Percentiles rank a stretch among this genome's conserved stretches.
phyloP scores from a whole-genome alignment of 2,329 filamentous ascomycete genomes.

The Cladosporium sp. region DNA sequence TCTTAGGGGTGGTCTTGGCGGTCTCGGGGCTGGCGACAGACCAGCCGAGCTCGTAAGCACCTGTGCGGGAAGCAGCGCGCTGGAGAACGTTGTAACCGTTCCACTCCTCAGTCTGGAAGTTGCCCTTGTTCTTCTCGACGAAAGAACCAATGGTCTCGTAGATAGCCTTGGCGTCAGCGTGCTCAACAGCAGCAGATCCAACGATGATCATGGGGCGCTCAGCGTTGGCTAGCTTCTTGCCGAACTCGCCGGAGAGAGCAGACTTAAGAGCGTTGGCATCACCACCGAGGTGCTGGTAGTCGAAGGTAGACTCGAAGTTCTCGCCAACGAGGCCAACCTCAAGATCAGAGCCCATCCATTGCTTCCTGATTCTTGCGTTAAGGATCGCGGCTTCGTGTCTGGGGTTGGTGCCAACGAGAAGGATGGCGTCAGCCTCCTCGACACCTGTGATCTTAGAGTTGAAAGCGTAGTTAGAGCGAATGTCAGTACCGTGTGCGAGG shows the following conservation, averaged over 20 bases:
- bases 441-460: slow-evolving; percentile 93
- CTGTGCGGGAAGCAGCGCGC: slow-evolving; percentile 83
- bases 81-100: slow-evolving; percentile 97
- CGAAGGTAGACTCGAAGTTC: slow-evolving; percentile 88
- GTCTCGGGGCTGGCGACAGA: slow-evolving; percentile 77
- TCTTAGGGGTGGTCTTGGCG: slow-evolving; percentile 82
- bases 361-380: slow-evolving; percentile 95
- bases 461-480: slow-evolving; percentile 92
- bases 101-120: slow-evolving; percentile 87
- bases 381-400: slow-evolving; percentile 91
- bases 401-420: slow-evolving; percentile 92
- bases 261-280: slow-evolving; percentile 78
- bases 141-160: slow-evolving; percentile 88
- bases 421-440: slow-evolving; percentile 86
- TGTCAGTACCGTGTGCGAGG: slow-evolving; percentile 85
- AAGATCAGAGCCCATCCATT: slow-evolving; percentile 92
- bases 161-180: slow-evolving; percentile 84
- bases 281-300: slow-evolving; percentile 83
- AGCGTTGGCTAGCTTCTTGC: slow-evolving; percentile 83
- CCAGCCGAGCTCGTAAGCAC: slow-evolving; percentile 95
- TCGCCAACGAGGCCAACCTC: slow-evolving; percentile 90
- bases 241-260: slow-evolving; percentile 79
- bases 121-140: slow-evolving; percentile 86
- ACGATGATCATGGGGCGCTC: slow-evolving; percentile 96
- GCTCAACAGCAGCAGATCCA: slow-evolving; percentile 86